phyloP scores from a whole-genome alignment of 441 rosid species.

The Populus hybrid region DNA sequence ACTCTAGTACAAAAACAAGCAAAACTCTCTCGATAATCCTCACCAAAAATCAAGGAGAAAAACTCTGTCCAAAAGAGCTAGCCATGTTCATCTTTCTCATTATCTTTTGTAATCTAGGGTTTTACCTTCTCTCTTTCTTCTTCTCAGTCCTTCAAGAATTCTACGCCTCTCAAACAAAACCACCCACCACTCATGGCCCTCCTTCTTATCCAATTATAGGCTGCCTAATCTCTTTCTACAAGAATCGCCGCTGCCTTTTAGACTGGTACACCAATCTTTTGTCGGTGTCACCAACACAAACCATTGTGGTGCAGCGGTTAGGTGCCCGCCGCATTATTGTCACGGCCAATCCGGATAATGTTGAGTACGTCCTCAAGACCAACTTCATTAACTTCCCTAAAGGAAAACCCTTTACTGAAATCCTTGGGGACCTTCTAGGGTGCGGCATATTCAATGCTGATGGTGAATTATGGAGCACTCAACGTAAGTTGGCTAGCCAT shows the following conservation, averaged over 20 bases:
- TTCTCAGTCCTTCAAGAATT: constrained; percentile 12
- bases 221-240: constrained; percentile 57
- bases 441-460: constrained; percentile 71
- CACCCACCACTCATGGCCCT: constrained; percentile 26
- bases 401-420: constrained; percentile 68
- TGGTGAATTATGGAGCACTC: constrained; percentile 65
- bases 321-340: constrained; percentile 62
- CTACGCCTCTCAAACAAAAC: background rate
- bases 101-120: constrained; percentile 24
- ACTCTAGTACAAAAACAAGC: background rate
- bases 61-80: background rate
- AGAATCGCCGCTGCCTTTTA: constrained; percentile 55
- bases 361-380: constrained; percentile 65
- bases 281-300: constrained; percentile 47
- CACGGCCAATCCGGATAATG: constrained; percentile 63
- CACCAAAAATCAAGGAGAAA: too few relatives aligned
- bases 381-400: constrained; percentile 73
- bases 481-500: constrained; percentile 77
- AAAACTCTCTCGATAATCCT: background rate
- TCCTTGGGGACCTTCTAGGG: constrained; percentile 80
- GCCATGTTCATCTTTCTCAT: constrained; percentile 29
- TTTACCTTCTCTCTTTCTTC: constrained; percentile 22
- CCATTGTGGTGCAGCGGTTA: constrained; percentile 49
- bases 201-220: constrained; percentile 67
- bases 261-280: constrained; percentile 76